These are phyloP conservation scores for Ampelomyces quisqualis DNA, from an alignment of 2,329 filamentous ascomycete species.

Conservation along the genomic window DNA sequence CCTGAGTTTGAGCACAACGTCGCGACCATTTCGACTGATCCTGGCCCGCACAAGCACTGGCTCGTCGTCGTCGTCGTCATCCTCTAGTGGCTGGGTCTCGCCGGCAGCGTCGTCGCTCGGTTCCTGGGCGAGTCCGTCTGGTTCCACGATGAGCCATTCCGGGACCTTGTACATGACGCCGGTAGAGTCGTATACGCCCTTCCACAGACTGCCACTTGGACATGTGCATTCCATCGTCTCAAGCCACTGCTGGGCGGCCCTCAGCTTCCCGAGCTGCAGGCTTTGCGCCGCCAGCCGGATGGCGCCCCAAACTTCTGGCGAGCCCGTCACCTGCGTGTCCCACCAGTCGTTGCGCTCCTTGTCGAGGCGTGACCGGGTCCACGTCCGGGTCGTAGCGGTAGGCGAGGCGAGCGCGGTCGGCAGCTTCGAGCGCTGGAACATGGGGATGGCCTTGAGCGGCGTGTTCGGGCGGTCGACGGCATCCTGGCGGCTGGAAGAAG, in stretches of 20 bases:
- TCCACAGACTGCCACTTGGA: slow-evolving; percentile 46
- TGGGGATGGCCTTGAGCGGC: slow-evolving; percentile 27
- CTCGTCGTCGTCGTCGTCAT: slow-evolving; percentile 22
- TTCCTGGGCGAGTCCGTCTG: slow-evolving; percentile 42
- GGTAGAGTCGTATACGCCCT: slow-evolving; percentile 48
- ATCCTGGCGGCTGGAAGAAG: slow-evolving; percentile 10
- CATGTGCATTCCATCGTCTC: slow-evolving; percentile 66
- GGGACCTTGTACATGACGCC: slow-evolving; percentile 49
- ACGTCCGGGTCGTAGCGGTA: slow-evolving; percentile 17
- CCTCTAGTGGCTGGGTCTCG: slow-evolving; percentile 33
- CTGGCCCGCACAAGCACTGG: slow-evolving; percentile 38
- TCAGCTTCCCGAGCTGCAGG: slow-evolving; percentile 57
- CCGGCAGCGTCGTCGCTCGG: slow-evolving; percentile 14
- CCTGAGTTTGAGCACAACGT: slow-evolving; percentile 40
- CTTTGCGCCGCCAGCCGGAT: slow-evolving; percentile 67
- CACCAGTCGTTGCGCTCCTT: slow-evolving; percentile 81
- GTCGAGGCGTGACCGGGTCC: slow-evolving; percentile 65
- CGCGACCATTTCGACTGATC: slow-evolving; percentile 43
- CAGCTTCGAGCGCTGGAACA: slow-evolving; percentile 28
- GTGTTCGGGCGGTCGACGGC: slow-evolving; percentile 27
- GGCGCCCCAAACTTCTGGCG: slow-evolving; percentile 76
- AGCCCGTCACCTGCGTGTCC: slow-evolving; percentile 80
- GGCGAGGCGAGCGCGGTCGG: slow-evolving; percentile 31
- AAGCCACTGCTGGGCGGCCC: slow-evolving; percentile 72
- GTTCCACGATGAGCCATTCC: slow-evolving; percentile 50